phyloP scores from a whole-genome alignment of 2,329 filamentous ascomycete genomes.

The Zalaria sp. region DNA sequence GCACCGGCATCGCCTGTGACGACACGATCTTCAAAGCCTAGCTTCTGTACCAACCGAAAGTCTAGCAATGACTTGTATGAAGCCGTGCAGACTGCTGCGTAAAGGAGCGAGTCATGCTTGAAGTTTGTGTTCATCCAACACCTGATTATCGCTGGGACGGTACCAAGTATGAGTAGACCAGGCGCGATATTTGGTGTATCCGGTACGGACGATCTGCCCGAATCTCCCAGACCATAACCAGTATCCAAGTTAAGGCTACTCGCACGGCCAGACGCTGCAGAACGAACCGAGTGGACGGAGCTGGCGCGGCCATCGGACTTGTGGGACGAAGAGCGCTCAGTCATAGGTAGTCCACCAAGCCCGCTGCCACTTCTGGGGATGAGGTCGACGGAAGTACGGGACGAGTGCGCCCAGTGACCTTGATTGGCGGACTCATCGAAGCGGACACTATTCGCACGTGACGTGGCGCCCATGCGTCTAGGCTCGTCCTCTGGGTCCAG shows the following conservation, averaged over 20 bases:
- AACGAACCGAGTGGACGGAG: conserved; percentile 68
- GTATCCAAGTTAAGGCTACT: conserved; percentile 81
- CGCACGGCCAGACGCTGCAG: conserved; percentile 62
- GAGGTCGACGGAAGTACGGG: conserved; percentile 72
- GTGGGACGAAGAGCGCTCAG: conserved; percentile 82
- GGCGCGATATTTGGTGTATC: conserved; percentile 65
- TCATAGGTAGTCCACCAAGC: conserved; percentile 65
- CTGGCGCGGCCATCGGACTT: conserved; percentile 93
- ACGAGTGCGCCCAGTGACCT: conserved; percentile 73
- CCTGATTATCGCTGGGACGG: conserved; percentile 84
- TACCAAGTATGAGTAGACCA: conserved; percentile 71
- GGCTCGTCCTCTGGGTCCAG: conserved; percentile 80
- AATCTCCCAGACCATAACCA: conserved; percentile 49
- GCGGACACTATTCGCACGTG: conserved; percentile 88
- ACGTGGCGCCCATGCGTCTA: conserved; percentile 71
- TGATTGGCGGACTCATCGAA: conserved; percentile 95
- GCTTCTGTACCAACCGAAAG: conserved; percentile 55
- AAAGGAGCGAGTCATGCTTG: conserved; percentile 76
- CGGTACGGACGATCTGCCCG: conserved; percentile 50
- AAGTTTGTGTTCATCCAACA: conserved; percentile 91
- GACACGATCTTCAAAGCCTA: conserved; percentile 51
- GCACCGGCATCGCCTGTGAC: conserved; percentile 33
- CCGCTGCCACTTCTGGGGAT: conserved; percentile 59
- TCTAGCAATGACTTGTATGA: conserved; percentile 81
- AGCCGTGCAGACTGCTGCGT: conserved; percentile 84